Evolutionary conservation across 1,139 yeast genomes (phyloP), one percentile per base, ranked within the genome.

Genomic region (Candida buenavistaensis): DNA sequence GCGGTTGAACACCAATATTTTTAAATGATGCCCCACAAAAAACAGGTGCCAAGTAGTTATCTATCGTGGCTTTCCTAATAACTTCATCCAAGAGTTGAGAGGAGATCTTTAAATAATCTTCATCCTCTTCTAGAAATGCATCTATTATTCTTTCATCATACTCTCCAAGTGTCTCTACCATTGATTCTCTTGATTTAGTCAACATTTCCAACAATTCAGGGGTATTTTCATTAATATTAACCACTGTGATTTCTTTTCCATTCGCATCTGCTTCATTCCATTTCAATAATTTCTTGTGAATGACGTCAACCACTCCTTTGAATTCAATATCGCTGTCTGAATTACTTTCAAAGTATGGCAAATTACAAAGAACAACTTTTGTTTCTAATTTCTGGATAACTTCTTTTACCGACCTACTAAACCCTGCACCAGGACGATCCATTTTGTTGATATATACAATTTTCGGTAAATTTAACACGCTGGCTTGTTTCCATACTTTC

Each of bases 381-480:
- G 95, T 86, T 14, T 79, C 80, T 39, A 94, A 64, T 52, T 86
- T 86, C 15, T 79, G 65, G n/a, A 87, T 83, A 16, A 92, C 75
- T 49, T 92, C 97, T 46, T 79, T 78, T 4, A 89, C 95, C 0
- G 97, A 86, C 40, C 96, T 69, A 40, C 96, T 83, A 54, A 80
- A 92, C 0, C 97, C 97, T 0, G 97, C 96, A 10, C 98, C 98
- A 12, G 81, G 84, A 39, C 97, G 73, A 61, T 92, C 99, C 98
- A 92, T 90, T 57, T 92, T 92, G 58, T 92, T 92, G 25, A 92
- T 76, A 54, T 80, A 94, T 6, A 89, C 80, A 11, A 92, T 64
- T 36, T 78, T 75, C 0, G 98, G 97, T 35, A 86, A 77, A 2
- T 60, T 60, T 42, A 86, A 67, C 17, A 72, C 75, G 26, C 66